Conservation (phyloP, 495 filamentous ascomycete species). For the Annulohypoxylon bovei region DNA sequence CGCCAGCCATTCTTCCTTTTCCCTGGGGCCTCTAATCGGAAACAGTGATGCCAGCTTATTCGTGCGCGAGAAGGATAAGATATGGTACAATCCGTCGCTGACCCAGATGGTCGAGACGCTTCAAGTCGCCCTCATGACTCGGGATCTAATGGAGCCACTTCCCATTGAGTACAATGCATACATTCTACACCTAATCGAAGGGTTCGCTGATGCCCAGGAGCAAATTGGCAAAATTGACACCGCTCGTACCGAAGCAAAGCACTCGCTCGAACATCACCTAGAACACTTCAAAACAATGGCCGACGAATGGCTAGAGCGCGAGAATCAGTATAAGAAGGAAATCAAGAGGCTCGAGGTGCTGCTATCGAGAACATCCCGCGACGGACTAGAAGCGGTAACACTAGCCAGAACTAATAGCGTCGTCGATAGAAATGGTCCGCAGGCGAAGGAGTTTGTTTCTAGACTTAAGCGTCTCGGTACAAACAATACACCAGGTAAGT, state of each 20-base stretch:
- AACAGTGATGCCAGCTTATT: slow-evolving; percentile 9
- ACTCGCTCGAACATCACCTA: slow-evolving; percentile 50
- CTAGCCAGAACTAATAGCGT: slow-evolving; percentile 56
- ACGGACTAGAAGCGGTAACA: slow-evolving; percentile 58
- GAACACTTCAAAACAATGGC: slow-evolving; percentile 51
- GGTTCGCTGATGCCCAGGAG: slow-evolving; percentile 41
- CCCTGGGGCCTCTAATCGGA: background rate
- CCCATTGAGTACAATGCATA: slow-evolving; percentile 54
- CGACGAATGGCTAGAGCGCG: slow-evolving; percentile 55
- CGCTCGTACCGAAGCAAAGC: slow-evolving; percentile 44
- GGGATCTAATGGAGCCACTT: slow-evolving; percentile 41
- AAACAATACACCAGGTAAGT: slow-evolving; percentile 14
- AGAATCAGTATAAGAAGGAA: slow-evolving; percentile 56
- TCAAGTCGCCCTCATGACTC: slow-evolving; percentile 50
- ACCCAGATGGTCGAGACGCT: slow-evolving; percentile 57
- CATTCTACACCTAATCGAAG: slow-evolving; percentile 54
- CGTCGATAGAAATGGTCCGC: slow-evolving; percentile 47
- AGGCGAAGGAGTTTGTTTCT: slow-evolving; percentile 48
- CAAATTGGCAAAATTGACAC: slow-evolving; percentile 29
- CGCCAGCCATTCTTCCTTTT: background rate
- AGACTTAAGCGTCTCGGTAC: slow-evolving; percentile 44
- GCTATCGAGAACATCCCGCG: slow-evolving; percentile 55
- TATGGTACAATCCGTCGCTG: slow-evolving; percentile 55
- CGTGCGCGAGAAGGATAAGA: slow-evolving; percentile 39
- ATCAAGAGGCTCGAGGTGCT: slow-evolving; percentile 61